A percentile compares a stretch with the other conserved stretches of the same genome.
Conservation (phyloP, 1,284 basidiomycete genomes). For the Ganoderma leucocontextum region DNA sequence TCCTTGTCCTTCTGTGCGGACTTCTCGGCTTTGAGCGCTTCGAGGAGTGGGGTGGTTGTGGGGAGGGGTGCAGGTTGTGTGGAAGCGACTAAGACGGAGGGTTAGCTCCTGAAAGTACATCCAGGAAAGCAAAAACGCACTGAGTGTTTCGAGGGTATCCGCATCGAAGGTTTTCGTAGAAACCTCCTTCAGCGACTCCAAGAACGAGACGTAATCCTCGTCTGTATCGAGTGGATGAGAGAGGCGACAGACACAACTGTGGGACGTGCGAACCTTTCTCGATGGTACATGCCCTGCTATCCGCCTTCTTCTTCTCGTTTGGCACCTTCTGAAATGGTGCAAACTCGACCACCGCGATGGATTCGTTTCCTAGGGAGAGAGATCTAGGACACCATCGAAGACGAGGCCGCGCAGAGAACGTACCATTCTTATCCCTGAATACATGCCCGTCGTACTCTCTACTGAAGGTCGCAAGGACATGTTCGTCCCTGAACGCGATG, state of each 20-base stretch:
- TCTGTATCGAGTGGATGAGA: conserved; percentile 34
- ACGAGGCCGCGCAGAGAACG: conserved; percentile 33
- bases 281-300: conserved; percentile 77
- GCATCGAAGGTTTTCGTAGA: conserved; percentile 58
- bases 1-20: conserved; percentile 76
- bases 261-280: conserved; percentile 63
- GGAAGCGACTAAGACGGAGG: conserved; percentile 65
- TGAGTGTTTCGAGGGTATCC: conserved; percentile 66
- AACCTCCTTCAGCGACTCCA: conserved; percentile 66
- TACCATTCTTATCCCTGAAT: conserved; percentile 92
- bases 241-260: neutral
- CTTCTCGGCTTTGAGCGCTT: conserved; percentile 86
- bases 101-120: conserved; percentile 17
- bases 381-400: conserved; percentile 11
- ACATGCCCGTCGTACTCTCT: conserved; percentile 91
- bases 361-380: conserved; percentile 78
- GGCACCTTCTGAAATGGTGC: conserved; percentile 92
- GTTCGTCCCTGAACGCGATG: conserved; percentile 85
- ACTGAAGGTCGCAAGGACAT: conserved; percentile 80
- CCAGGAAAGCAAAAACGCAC: conserved; percentile 49
- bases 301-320: conserved; percentile 74
- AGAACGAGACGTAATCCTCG: conserved; percentile 72
- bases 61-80: conserved; percentile 65
- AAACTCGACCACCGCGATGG: conserved; percentile 90
- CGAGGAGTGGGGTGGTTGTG: conserved; percentile 87